phyloP scores from a whole-genome alignment of 345 rosid genomes.

The Mangifera indica region DNA sequence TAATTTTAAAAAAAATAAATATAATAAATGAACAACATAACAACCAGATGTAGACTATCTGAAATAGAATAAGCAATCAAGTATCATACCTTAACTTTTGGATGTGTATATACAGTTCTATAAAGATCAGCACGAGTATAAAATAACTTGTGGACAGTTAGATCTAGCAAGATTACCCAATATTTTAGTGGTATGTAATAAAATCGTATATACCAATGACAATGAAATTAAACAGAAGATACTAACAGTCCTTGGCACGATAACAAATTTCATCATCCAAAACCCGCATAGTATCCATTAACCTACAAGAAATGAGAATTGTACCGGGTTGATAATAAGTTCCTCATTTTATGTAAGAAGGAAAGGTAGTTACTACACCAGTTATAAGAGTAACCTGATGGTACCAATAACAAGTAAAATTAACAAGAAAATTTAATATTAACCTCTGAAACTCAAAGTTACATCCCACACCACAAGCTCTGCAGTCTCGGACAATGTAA shows the following conservation, averaged over 20 bases:
- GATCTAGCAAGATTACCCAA: constrained; percentile 54
- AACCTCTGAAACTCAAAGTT: constrained; percentile 83
- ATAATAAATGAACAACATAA: not conserved
- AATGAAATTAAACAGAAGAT: constrained; percentile 20
- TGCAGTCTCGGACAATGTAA: constrained; percentile 82
- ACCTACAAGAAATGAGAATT: constrained; percentile 46
- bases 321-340: not conserved
- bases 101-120: constrained; percentile 88
- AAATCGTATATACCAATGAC: constrained; percentile 13
- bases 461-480: constrained; percentile 92
- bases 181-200: constrained; percentile 7
- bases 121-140: constrained; percentile 89
- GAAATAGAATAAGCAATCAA: constrained; percentile 1
- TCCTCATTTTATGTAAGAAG: not conserved
- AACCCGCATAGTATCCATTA: constrained; percentile 88
- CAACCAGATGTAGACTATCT: constrained; percentile 7
- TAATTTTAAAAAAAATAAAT: not conserved
- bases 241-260: constrained; percentile 92
- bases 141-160: constrained; percentile 74
- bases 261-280: constrained; percentile 90
- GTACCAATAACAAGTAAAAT: constrained; percentile 2
- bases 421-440: constrained; percentile 22
- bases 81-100: constrained; percentile 81
- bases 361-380: not conserved
- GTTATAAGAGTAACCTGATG: not conserved